These are phyloP conservation scores for Colletotrichum neosansevieriae DNA, from an alignment of 2,329 filamentous ascomycete genomes.

Conservation along the genomic window DNA sequence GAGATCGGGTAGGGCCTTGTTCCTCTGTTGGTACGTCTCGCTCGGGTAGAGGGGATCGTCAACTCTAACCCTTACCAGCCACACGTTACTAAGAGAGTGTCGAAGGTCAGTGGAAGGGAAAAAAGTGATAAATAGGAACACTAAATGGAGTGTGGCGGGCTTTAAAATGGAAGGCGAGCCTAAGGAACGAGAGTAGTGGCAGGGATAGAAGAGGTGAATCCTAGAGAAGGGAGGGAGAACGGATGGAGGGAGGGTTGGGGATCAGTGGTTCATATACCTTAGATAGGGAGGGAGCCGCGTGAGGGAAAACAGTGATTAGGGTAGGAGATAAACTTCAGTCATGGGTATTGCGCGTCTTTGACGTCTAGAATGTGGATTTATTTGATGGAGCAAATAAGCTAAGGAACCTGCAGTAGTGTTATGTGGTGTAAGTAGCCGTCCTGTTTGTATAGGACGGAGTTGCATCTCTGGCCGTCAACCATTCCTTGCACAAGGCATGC, in stretches of 20 bases:
- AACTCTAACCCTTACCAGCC: slow-evolving; percentile 6
- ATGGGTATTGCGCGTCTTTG: slow-evolving; percentile 34
- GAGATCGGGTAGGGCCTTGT: slow-evolving; percentile 13
- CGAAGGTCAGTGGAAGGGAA: slow-evolving; percentile 5
- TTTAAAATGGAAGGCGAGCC: not conserved
- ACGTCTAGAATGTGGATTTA: slow-evolving; percentile 28
- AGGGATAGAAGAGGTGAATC: slow-evolving; percentile 18
- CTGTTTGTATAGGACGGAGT: slow-evolving; percentile 15
- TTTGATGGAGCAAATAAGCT: slow-evolving; percentile 27
- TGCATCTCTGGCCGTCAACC: slow-evolving; percentile 1
- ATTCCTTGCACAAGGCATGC: slow-evolving; percentile 15
- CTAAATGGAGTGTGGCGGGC: slow-evolving; percentile 17
- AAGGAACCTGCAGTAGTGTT: slow-evolving; percentile 27
- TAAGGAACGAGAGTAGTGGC: slow-evolving; percentile 21
- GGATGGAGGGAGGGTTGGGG: slow-evolving; percentile 15
- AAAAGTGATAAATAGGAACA: slow-evolving; percentile 6
- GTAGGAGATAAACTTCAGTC: slow-evolving; percentile 35
- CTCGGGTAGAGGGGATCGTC: slow-evolving; percentile 1
- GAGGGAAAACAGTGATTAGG: slow-evolving; percentile 17
- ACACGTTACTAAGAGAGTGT: slow-evolving; percentile 9
- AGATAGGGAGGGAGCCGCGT: slow-evolving; percentile 11
- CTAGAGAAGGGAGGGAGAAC: slow-evolving; percentile 2
- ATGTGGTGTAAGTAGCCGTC: slow-evolving; percentile 17
- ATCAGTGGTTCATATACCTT: slow-evolving; percentile 34
- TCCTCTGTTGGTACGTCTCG: not conserved